Evolutionary conservation across 345 rosid genomes (phyloP), one percentile per base, ranked within the genome.

Genomic region (Acer negundo): DNA sequence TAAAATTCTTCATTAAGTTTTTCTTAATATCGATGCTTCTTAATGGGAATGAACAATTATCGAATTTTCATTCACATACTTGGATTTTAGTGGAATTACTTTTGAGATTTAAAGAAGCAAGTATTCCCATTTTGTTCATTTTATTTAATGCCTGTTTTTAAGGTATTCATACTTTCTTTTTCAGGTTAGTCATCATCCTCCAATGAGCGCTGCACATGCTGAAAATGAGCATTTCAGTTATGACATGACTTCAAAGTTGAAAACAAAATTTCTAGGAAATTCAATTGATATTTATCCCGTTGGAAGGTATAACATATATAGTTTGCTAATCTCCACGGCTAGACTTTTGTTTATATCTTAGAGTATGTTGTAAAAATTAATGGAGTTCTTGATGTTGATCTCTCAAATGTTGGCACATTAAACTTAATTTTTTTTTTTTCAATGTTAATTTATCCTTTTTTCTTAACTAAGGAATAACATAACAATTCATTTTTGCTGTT

Each of bases 121-220:
- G 46, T n/a, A 12, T 49, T 65, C 13, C 6, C 53, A 6, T 44
- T 35, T 58, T 3, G 7, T 66, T 46, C 1, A 2, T 47, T 59
- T 42, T 17, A 31, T 61, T 16, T 59, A 55, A 47, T 22, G 26
- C 8, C 20, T 19, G 51, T 61, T 35, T 49, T 28, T 42, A 55
- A 62, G 28, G 40, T 38, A 38, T 35, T 46, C 35, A 46, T 68
- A 63, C 10, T 73, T 55, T 77, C 59, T 64, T 67, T 75, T 71
- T 62, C 95, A 93, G 95, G 90, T 89, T 73, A 90, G 95, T 78
- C 95, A 93, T 86, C 97, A 93, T 73, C 97, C 95, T 10, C 97
- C 97, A 65, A 87, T 91, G 81, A 89, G 97, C 77, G 91, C 95
- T 59, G 95, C 85, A 24, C 95, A 93, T 77, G 97, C 94, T 53